Conservation (phyloP, 2,329 filamentous ascomycete genomes). For the Chaetomium globosum region DNA sequence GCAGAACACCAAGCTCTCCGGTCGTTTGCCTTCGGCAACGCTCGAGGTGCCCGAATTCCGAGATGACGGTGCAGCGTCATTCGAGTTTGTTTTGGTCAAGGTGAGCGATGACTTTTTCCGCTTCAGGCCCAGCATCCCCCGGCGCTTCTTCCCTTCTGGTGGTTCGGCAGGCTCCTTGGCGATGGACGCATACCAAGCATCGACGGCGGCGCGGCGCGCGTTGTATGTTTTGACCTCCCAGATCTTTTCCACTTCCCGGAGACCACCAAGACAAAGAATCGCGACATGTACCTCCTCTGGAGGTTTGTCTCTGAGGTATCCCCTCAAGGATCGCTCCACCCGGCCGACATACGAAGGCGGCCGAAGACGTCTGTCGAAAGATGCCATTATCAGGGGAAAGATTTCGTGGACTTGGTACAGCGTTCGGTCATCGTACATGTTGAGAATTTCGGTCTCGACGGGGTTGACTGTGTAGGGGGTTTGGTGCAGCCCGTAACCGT, state of each 20-base stretch:
- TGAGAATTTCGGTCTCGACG: constrained; percentile 64
- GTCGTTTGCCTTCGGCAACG: constrained; percentile 38
- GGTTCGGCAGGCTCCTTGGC: constrained; percentile 49
- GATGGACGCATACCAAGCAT: constrained; percentile 60
- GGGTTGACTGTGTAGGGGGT: constrained; percentile 64
- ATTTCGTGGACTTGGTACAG: constrained; percentile 65
- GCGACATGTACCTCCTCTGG: constrained; percentile 64
- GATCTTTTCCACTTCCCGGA: constrained; percentile 64
- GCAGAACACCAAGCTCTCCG: constrained; percentile 55
- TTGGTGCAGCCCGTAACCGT: constrained; percentile 52
- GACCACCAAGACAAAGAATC: constrained; percentile 61
- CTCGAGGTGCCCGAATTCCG: constrained; percentile 29
- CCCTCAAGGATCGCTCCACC: constrained; percentile 63
- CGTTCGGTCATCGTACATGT: constrained; percentile 66
- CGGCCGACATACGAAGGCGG: constrained; percentile 67
- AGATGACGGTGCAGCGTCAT: constrained; percentile 20
- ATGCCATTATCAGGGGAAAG: constrained; percentile 66
- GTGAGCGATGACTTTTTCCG: constrained; percentile 59
- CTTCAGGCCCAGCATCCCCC: constrained; percentile 57
- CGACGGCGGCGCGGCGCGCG: constrained; percentile 59
- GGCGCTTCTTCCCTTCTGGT: constrained; percentile 51
- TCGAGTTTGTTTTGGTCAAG: constrained; percentile 41
- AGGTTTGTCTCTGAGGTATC: constrained; percentile 65
- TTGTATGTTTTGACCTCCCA: constrained; percentile 71
- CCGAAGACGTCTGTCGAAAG: constrained; percentile 63